Conservation (phyloP, 148 eudicot species). For the Talinum fruticosum region DNA sequence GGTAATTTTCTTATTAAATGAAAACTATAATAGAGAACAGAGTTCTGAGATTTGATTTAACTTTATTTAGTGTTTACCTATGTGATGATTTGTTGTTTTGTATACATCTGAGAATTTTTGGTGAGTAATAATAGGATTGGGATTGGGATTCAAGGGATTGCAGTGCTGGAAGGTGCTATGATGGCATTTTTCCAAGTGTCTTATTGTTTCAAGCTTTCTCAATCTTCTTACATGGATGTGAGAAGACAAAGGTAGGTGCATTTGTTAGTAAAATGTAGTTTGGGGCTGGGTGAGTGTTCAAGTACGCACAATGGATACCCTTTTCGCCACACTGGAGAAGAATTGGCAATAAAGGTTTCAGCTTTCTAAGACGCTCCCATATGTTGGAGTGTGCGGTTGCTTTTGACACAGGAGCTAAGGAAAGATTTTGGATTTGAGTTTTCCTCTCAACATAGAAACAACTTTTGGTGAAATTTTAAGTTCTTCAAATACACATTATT, state of each 20-base stretch:
- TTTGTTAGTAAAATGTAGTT: background rate
- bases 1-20: no score
- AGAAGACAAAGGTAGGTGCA: background rate
- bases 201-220: background rate
- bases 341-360: background rate
- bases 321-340: background rate
- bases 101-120: no score
- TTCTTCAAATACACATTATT: background rate
- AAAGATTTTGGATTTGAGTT: background rate
- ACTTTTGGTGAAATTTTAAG: no score
- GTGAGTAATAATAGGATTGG: no score
- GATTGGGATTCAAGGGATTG: background rate
- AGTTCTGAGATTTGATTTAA: no score
- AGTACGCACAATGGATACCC: background rate
- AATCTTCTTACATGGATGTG: background rate
- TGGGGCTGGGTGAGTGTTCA: background rate
- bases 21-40: no score
- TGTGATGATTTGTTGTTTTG: no score
- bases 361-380: background rate
- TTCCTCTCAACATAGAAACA: background rate
- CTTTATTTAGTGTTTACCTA: no score
- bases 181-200: background rate
- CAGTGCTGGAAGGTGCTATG: background rate
- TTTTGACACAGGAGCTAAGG: background rate
- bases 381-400: background rate